Conservation (phyloP, 192 early-diverging fungal genomes). For the Mortierella claussenii region DNA sequence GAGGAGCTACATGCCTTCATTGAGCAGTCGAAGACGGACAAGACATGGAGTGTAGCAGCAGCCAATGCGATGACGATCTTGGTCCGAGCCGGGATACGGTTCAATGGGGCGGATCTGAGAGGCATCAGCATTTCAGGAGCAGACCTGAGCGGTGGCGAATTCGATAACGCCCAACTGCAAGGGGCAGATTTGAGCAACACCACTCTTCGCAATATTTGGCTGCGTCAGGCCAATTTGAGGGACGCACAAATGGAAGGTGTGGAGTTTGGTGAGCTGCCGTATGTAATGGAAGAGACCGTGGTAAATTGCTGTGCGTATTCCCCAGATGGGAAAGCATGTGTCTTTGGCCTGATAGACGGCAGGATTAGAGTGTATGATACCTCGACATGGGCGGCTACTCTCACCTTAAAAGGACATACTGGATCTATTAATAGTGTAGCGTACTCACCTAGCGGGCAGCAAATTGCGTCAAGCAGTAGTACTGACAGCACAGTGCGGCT, state of each 20-base stretch:
- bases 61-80: background rate
- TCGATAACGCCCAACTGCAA: background rate
- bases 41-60: background rate
- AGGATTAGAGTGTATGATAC: background rate
- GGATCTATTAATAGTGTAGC: too few species aligned
- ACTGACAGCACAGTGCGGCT: too few species aligned
- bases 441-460: too few species aligned
- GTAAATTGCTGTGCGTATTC: background rate
- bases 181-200: constrained; percentile 3
- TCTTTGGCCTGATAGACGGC: background rate
- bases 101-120: background rate
- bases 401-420: too few species aligned
- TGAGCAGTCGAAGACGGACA: constrained; percentile 2
- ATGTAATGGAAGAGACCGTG: background rate
- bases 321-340: background rate
- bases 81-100: background rate
- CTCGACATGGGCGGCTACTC: background rate
- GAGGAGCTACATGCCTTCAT: constrained; percentile 1
- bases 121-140: background rate
- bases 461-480: too few species aligned
- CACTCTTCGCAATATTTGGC: background rate
- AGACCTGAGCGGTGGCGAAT: background rate
- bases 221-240: constrained; percentile 3
- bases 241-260: background rate
- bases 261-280: background rate